Evolutionary conservation across 192 early-diverging fungal species (phyloP), one percentile per base, ranked within the genome.

Genomic region (Mortierella hygrophila): DNA sequence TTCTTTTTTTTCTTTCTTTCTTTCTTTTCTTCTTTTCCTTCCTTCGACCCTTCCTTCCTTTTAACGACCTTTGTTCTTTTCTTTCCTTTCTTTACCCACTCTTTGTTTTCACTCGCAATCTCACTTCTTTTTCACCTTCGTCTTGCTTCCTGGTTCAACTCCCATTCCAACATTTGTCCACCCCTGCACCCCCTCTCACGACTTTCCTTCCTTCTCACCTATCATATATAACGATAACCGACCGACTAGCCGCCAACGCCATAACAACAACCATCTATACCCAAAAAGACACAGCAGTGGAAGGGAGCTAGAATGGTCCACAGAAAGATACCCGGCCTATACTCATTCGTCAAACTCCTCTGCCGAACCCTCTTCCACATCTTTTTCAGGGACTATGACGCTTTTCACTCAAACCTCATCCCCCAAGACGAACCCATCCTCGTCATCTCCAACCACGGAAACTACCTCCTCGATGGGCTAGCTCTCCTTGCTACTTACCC

Each of bases 371-470:
- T 89, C 40, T 89, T 89, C 65, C 80, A 77, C 47, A 81, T 89
- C 57, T 89, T 89, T 29, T 89, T 87, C 73, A 65, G 84, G n/a
- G 84, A 89, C 47, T 83, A 87, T 74, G 85, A 80, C 49, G 88
- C 85, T 15, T 87, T 89, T 35, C 83, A 87, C 54, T 68, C 84
- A 4, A 68, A 68, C 32, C 65, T 70, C 42, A 79, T 89, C 55
- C 88, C 88, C 20, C 37, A 44, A 20, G 69, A 89, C 57, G 88
- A 89, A 46, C 88, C 88, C 16, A 60, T 89, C 6, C 68, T 89
- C 2, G 85, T 89, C 54, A 82, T 89, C n/a, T 85, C 88, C 11
- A 85, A 85, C 49, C 88, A 89, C 78, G 88, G 88, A 55, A 89
- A 89, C 72, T 89, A 87, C 74, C 77, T 89, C n/a, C 85, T 89